Base-by-base conservation (phyloP, 2,329 filamentous ascomycete genomes). In the Paradendryphiella salina region DNA sequence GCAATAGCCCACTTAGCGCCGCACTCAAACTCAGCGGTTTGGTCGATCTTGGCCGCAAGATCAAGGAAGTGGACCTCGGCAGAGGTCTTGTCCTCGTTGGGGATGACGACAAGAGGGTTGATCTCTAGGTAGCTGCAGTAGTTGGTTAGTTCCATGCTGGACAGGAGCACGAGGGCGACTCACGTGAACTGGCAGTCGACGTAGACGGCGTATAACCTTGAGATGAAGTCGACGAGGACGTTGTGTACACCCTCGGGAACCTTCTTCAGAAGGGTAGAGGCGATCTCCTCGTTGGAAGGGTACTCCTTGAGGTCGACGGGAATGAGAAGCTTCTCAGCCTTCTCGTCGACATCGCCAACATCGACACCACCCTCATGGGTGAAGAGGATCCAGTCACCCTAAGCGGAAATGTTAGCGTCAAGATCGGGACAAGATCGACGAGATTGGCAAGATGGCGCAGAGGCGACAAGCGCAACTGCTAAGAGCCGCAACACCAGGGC, bases 301-400 rank as follows among this genome's bases (percentile, higher is more conserved):
- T 93, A 99, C 77, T 96, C 81, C 63, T 86, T 83, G 58, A 99
- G 87, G 78, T 97, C 92, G 70, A 99, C 94, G 67, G 94, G 93
- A 69, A 99, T 91, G 73, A 99, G 81, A 59, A 99, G 85, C 88
- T 97, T 99, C 85, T 97, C 90, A 60, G 94, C 94, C 84, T 99
- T 99, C 61, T 86, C 91, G 72, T 99, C 94, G 64, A 99, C 94
- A 85, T 99, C 94, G 75, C 94, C 94, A 69, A 99, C 94, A 78
- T 99, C 94, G 65, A 99, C 92, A 88, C 94, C 94, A 82, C 94
- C 94, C 80, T 99, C 94, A 80, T 99, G 91, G 71, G 93, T 96
- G 83, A 99, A 99, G 73, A 99, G 90, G 74, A 99, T 96, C 91
- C 92, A 97, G 79, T 99, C 94, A 73, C 94, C 94, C 94, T 97